Evolutionary conservation across 768 basidiomycete genomes (phyloP).

Genomic region (Agaricus bisporus): DNA sequence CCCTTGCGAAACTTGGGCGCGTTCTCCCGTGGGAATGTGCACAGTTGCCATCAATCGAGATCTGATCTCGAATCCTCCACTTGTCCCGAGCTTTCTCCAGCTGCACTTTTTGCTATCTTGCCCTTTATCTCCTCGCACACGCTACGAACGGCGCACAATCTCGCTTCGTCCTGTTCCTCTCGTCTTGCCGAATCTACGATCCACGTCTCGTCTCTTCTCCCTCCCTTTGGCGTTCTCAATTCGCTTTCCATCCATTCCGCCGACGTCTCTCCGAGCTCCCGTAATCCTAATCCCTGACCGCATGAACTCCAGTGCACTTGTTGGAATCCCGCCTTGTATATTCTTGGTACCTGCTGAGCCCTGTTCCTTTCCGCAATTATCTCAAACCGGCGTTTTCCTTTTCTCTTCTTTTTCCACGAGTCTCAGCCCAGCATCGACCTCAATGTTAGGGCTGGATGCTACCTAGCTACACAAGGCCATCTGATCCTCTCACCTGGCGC

Average conservation of each 20-base stretch:
- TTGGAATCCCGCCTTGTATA: constrained; percentile 1
- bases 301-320: not conserved
- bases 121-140: too few relatives aligned
- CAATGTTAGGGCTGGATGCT: not conserved
- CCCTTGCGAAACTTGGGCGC: constrained; percentile 19
- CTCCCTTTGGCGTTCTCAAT: constrained; percentile 30
- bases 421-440: not conserved
- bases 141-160: too few relatives aligned
- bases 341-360: not conserved
- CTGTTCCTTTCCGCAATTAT: not conserved
- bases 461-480: too few relatives aligned
- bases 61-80: constrained; percentile 5
- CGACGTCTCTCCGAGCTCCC: constrained; percentile 1
- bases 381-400: too few relatives aligned
- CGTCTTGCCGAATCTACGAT: constrained; percentile 23
- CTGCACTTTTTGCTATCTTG: too few relatives aligned
- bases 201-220: not conserved
- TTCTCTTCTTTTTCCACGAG: too few relatives aligned
- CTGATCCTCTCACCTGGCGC: not conserved
- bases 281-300: too few relatives aligned
- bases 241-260: constrained; percentile 14
- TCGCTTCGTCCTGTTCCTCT: constrained; percentile 8
- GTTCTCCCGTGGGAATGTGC: constrained; percentile 35
- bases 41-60: constrained; percentile 10
- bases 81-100: constrained; percentile 34